Evolutionary conservation across 441 rosid genomes (phyloP).

Genomic region (Euphorbia neoarborescens): DNA sequence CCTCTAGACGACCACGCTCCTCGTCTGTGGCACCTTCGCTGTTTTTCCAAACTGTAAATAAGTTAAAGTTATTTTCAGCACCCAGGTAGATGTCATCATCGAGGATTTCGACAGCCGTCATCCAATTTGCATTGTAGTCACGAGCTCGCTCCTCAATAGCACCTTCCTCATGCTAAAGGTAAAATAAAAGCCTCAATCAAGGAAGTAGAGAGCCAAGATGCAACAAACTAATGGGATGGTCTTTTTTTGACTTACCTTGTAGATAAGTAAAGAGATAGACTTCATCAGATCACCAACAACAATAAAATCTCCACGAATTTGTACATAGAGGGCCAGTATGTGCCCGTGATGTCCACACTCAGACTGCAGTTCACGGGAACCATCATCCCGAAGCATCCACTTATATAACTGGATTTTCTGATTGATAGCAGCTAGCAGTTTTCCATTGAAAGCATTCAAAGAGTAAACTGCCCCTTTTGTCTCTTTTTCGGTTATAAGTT

Average conservation of each 20-base stretch:
- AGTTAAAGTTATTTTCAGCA: conserved; percentile 82
- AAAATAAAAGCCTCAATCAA: not conserved
- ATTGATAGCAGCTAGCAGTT: conserved; percentile 86
- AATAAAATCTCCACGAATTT: conserved; percentile 97
- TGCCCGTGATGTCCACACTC: conserved; percentile 99
- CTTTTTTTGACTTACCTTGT: conserved; percentile 44
- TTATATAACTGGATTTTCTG: conserved; percentile 91
- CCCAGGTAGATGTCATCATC: conserved; percentile 92
- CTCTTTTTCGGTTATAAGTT: conserved; percentile 86
- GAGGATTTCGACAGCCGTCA: conserved; percentile 96
- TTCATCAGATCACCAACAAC: conserved; percentile 98
- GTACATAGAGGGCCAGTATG: conserved; percentile 91
- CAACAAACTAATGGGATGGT: not conserved
- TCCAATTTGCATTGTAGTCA: conserved; percentile 95
- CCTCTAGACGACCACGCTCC: conserved; percentile 93
- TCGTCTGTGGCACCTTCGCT: conserved; percentile 98
- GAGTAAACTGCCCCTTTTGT: conserved; percentile 92
- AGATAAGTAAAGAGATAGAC: conserved; percentile 80
- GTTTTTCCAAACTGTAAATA: conserved; percentile 82
- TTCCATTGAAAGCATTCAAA: conserved; percentile 86
- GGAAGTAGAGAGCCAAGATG: not conserved
- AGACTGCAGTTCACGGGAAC: conserved; percentile 78
- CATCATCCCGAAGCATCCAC: conserved; percentile 96
- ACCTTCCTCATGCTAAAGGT: conserved; percentile 88
- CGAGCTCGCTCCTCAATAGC: conserved; percentile 97